Conservation (phyloP, 106 monocot species). For the Acorus calamus region DNA sequence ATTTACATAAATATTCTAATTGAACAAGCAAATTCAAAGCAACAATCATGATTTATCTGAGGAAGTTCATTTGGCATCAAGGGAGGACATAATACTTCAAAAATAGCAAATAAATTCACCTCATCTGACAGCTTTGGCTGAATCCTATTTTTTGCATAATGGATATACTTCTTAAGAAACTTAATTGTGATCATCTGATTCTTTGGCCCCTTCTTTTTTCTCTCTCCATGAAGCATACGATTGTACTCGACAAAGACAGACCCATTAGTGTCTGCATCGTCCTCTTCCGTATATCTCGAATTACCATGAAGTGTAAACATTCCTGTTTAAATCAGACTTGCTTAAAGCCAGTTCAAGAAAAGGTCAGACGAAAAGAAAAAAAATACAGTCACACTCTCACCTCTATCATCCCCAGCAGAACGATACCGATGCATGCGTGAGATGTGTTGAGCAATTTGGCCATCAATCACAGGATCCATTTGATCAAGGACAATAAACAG, state of each 20-base stretch:
- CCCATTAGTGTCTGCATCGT: constrained; percentile 66
- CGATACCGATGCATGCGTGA: constrained; percentile 95
- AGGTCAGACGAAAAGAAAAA: neutral
- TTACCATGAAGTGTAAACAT: constrained; percentile 29
- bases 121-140: constrained; percentile 93
- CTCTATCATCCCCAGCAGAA: constrained; percentile 44
- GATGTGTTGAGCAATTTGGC: constrained; percentile 87
- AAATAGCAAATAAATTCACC: constrained; percentile 18
- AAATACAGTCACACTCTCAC: constrained; percentile 9
- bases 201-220: constrained; percentile 56
- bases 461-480: constrained; percentile 98
- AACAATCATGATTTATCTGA: too few relatives aligned
- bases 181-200: constrained; percentile 76
- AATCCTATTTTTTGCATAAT: constrained; percentile 90
- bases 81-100: neutral
- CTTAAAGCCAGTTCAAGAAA: constrained; percentile 1
- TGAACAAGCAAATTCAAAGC: neutral
- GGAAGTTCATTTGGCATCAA: too few relatives aligned
- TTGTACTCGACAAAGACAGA: constrained; percentile 88
- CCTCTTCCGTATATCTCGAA: constrained; percentile 82
- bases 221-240: constrained; percentile 89
- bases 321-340: constrained; percentile 25
- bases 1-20: neutral
- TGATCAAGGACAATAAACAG: constrained; percentile 99
- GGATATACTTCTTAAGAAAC: constrained; percentile 93